These are phyloP conservation scores for Karstenula rhodostoma DNA, from an alignment of 2,329 filamentous ascomycete species.

Conservation along the genomic window DNA sequence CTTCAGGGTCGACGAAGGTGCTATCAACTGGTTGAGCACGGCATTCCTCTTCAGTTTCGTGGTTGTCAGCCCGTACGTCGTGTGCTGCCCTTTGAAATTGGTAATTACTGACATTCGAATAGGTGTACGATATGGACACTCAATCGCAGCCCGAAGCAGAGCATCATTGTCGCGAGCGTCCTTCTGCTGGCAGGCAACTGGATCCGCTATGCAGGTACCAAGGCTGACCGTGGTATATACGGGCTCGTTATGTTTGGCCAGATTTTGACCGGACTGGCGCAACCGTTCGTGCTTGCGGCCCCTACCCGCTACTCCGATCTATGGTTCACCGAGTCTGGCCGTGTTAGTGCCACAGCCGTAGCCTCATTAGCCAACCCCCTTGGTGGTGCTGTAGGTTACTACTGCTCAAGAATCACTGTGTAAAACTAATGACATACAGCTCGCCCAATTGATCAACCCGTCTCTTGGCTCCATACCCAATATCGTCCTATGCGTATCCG, in stretches of 20 bases:
- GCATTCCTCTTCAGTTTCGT: constrained; percentile 87
- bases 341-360: constrained; percentile 86
- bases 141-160: constrained; percentile 79
- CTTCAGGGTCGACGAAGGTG: constrained; percentile 76
- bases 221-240: constrained; percentile 68
- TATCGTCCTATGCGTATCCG: constrained; percentile 84
- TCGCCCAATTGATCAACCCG: constrained; percentile 84
- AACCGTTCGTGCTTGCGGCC: constrained; percentile 90
- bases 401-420: not conserved
- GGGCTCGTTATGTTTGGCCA: constrained; percentile 88
- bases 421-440: constrained; percentile 27
- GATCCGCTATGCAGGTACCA: constrained; percentile 81
- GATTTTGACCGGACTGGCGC: constrained; percentile 85
- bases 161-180: constrained; percentile 76
- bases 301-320: constrained; percentile 91
- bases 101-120: not conserved
- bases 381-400: constrained; percentile 73
- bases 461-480: constrained; percentile 77
- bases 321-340: constrained; percentile 88
- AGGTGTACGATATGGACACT: constrained; percentile 75
- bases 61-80: constrained; percentile 68
- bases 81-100: not conserved
- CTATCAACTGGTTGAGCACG: constrained; percentile 93
- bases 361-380: constrained; percentile 88
- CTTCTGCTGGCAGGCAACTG: constrained; percentile 87